Evolutionary conservation across 495 filamentous ascomycete genomes (phyloP).

Genomic region (Cercophora scortea): DNA sequence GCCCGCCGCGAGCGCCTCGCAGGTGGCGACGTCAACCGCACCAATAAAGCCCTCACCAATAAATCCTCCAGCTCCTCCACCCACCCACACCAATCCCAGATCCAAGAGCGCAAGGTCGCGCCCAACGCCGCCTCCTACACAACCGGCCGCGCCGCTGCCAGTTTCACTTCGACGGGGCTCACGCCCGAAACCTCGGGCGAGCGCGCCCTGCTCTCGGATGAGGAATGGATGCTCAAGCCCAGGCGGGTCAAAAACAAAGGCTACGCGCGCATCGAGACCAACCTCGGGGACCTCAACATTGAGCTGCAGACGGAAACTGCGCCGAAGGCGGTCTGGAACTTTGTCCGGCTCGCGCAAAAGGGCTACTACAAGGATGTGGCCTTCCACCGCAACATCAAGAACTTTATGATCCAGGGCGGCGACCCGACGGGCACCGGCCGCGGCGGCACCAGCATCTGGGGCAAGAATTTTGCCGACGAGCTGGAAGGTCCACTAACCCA

Average conservation of each 20-base stretch:
- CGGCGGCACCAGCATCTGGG: conserved; percentile 84
- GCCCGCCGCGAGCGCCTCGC: conserved; percentile 51
- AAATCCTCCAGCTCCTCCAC: neutral
- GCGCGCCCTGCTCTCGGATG: conserved; percentile 76
- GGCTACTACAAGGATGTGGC: conserved; percentile 78
- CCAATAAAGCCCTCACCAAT: conserved; percentile 12
- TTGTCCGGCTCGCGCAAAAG: conserved; percentile 76
- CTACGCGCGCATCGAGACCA: conserved; percentile 83
- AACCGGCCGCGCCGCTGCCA: conserved; percentile 85
- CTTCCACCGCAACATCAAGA: conserved; percentile 89
- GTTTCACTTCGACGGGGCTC: conserved; percentile 87
- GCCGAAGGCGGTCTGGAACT: conserved; percentile 94
- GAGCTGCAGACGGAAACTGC: conserved; percentile 88
- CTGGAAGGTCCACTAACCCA: conserved; percentile 82
- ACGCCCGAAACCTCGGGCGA: conserved; percentile 85
- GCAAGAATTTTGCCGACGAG: conserved; percentile 86
- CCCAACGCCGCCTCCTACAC: conserved; percentile 88
- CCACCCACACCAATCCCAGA: conserved; percentile 17
- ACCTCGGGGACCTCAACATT: conserved; percentile 72
- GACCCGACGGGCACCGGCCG: conserved; percentile 87
- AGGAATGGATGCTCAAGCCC: conserved; percentile 92
- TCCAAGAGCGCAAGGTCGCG: conserved; percentile 45
- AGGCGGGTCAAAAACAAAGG: conserved; percentile 80
- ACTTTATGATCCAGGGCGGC: conserved; percentile 98
- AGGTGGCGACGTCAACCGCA: conserved; percentile 42